Percentiles rank a stretch among this genome's conserved stretches.
phyloP scores from a whole-genome alignment of 192 early-diverging fungal genomes.

The Phlyctochytrium planicorne region DNA sequence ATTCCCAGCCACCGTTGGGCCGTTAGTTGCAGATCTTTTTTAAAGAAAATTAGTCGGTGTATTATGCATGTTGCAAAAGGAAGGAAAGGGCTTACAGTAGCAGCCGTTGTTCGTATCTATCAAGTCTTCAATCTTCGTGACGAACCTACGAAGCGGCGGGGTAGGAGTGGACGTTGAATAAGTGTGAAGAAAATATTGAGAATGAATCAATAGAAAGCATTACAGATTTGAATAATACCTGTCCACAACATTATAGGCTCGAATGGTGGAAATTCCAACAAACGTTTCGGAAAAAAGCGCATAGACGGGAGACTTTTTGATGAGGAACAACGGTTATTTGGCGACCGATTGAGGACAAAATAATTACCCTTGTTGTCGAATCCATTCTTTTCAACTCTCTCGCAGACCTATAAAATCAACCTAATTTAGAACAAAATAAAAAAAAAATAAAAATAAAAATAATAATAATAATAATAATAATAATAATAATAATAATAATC shows the following conservation, averaged over 20 bases:
- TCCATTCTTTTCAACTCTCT: constrained; percentile 41
- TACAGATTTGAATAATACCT: neutral
- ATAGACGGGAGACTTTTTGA: constrained; percentile 63
- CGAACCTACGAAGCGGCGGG: too few relatives aligned
- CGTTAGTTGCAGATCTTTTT: constrained; percentile 50
- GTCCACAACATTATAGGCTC: constrained; percentile 56
- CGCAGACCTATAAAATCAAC: too few relatives aligned
- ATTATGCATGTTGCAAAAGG: neutral
- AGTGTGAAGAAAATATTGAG: too few relatives aligned
- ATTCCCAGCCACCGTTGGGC: constrained; percentile 33
- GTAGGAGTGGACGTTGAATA: too few relatives aligned
- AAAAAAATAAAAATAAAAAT: too few relatives aligned
- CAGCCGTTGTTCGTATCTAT: constrained; percentile 78
- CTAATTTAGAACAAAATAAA: too few relatives aligned
- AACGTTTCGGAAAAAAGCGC: constrained; percentile 80
- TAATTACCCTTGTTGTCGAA: constrained; percentile 21
- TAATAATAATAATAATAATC: too few relatives aligned
- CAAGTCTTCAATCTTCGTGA: constrained; percentile 60
- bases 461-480: too few relatives aligned
- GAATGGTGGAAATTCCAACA: constrained; percentile 78
- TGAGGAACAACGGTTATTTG: neutral
- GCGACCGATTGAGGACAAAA: too few relatives aligned
- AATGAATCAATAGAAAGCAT: neutral
- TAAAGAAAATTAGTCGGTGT: neutral
- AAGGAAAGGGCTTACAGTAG: constrained; percentile 61